Conservation (phyloP, 2,329 filamentous ascomycete genomes). For the Chaetomiaceae sp. region DNA sequence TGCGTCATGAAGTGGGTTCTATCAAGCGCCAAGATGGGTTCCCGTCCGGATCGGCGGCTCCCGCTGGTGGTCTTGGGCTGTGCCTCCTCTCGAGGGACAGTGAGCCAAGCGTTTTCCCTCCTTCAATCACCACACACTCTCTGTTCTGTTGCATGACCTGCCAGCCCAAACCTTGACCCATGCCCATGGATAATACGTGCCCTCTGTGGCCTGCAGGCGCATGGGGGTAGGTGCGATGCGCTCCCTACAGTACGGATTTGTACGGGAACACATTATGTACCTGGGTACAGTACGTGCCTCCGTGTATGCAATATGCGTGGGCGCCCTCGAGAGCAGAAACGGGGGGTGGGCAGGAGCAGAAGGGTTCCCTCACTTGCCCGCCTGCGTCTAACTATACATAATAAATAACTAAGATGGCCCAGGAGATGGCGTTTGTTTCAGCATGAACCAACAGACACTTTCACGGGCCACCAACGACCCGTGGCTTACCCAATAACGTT, state of each 20-base stretch:
- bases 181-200: no score
- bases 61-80: background rate
- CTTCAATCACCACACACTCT: no score
- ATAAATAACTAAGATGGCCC: no score
- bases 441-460: slow-evolving; percentile 1
- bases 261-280: no score
- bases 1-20: no score
- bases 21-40: slow-evolving; percentile 7
- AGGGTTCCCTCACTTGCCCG: slow-evolving; percentile 16
- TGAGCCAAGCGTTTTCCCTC: no score
- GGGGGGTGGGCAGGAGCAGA: no score
- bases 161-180: no score
- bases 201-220: no score
- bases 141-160: no score
- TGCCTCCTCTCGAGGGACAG: background rate
- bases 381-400: slow-evolving; percentile 15
- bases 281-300: background rate
- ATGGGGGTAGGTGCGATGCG: no score
- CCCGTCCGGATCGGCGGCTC: background rate
- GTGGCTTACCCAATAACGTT: slow-evolving; percentile 4
- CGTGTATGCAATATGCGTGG: background rate
- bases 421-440: slow-evolving; percentile 7
- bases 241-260: no score
- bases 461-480: slow-evolving; percentile 2
- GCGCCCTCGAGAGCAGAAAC: background rate